Evolutionary conservation across 1,139 yeast species (phyloP), one percentile per base, ranked within the genome.

Genomic region (Tardiomyces depauwii): DNA sequence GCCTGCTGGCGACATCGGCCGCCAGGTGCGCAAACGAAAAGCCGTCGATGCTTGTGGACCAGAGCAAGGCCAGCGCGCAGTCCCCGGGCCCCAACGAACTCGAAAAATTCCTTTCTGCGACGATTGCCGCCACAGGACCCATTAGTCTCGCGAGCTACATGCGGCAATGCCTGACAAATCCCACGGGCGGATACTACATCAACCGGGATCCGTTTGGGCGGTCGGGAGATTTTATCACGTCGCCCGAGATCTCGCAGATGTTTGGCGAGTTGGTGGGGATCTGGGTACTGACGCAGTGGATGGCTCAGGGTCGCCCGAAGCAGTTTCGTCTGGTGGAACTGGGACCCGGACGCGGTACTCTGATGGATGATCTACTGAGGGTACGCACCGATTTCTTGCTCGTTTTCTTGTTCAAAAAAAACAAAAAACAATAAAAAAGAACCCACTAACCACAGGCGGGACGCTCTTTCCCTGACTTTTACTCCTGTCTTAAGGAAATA

Each of bases 291-390:
- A 60, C 71, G 2, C 72, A 76, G 23, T 84, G 89, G 86, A 57
- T 74, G 45, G 64, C 68, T 2, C 89, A 82, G 55, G 69, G 71
- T 1, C 64, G 62, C 40, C 85, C 88, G 0, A 32, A 52, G 1
- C 52, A 59, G 9, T 65, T 81, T 30, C 68, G 82, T 47, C 57
- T 86, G n/a, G 70, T 85, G n/a, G 95, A 86, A 61, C 78, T 85
- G 61, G 95, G 95, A 0, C 95, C 95, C 0, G 95, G 95, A 4
- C 72, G 74, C 55, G 95, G 95, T 1, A 84, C 95, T 0, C 66
- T 86, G 54, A 79, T 84, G 78, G 70, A 70, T 55, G 95, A 86
- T 59, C 65, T 76, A 41, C 59, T 86, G 51, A 51, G 72, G 25
- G 36, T 30, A 30, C 4, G 36, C 30, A 27, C 12, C 12, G 30